phyloP scores from a whole-genome alignment of 164 flowering plant genomes.

The Magnolia sinica region DNA sequence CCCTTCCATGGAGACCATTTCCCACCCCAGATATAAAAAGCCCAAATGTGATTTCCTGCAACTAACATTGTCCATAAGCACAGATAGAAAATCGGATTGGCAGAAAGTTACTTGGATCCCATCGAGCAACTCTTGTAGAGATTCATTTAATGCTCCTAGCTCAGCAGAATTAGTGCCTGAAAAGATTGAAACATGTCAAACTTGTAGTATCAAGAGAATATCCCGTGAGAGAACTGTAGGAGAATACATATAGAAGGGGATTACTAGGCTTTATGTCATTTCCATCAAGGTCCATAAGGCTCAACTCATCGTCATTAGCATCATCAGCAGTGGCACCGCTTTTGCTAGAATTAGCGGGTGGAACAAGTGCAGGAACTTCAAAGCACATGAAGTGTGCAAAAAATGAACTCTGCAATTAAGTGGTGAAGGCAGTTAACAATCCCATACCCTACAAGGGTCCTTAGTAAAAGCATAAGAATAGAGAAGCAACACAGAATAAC shows the following conservation, averaged over 20 bases:
- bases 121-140: constrained; percentile 87
- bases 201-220: not conserved
- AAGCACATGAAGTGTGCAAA: constrained; percentile 99
- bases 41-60: constrained; percentile 5
- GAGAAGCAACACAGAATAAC: constrained; percentile 27
- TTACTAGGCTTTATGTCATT: constrained; percentile 73
- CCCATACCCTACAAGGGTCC: not conserved
- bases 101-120: constrained; percentile 75
- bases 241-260: not conserved
- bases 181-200: not conserved
- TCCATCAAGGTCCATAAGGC: constrained; percentile 92
- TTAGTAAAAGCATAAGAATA: not conserved
- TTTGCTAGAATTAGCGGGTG: constrained; percentile 62
- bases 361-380: constrained; percentile 93
- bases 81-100: not conserved
- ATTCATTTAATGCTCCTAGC: constrained; percentile 75
- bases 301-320: constrained; percentile 76
- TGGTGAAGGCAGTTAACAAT: constrained; percentile 7
- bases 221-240: not conserved
- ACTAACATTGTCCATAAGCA: not conserved
- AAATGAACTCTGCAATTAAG: constrained; percentile 81
- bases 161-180: constrained; percentile 68
- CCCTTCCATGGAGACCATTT: not conserved
- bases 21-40: not conserved
- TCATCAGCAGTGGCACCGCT: constrained; percentile 45